Evolutionary conservation across 805 yeast genomes (phyloP).

Genomic region (Spathaspora gorwiae): DNA sequence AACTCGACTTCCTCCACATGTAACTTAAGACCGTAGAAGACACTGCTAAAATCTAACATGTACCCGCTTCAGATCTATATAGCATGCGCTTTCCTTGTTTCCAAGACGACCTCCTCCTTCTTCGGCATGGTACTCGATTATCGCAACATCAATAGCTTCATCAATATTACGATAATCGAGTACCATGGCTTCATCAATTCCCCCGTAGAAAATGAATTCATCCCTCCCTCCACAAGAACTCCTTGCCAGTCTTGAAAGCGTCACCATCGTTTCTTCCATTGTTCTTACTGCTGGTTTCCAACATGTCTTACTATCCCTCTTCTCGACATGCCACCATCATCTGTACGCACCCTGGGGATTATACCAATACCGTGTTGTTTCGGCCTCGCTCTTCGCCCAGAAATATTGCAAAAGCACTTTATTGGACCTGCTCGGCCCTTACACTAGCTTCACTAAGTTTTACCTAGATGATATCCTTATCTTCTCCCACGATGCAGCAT

Average conservation of each 20-base stretch:
- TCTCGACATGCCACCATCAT: not conserved
- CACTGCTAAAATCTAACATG: no score
- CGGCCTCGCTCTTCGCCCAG: not conserved
- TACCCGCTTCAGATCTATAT: no score
- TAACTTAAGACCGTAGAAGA: no score
- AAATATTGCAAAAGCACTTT: not conserved
- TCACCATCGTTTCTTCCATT: not conserved
- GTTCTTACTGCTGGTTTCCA: not conserved
- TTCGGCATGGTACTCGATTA: no score
- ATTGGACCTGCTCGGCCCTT: not conserved
- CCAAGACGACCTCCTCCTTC: no score
- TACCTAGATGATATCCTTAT: not conserved
- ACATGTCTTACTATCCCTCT: not conserved
- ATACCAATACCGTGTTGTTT: not conserved
- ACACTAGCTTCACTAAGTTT: not conserved
- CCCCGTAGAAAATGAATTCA: not conserved
- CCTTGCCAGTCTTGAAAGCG: not conserved
- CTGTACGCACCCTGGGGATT: not conserved
- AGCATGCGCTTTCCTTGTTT: no score
- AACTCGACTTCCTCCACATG: no score
- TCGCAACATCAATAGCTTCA: no score
- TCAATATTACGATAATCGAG: no score
- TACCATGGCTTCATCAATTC: no score
- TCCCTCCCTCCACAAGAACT: not conserved
- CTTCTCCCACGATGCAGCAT: not conserved